Evolutionary conservation across 2,329 filamentous ascomycete genomes (phyloP), one percentile per base, ranked within the genome.

Genomic region (Sporothrix pseudoabietina): DNA sequence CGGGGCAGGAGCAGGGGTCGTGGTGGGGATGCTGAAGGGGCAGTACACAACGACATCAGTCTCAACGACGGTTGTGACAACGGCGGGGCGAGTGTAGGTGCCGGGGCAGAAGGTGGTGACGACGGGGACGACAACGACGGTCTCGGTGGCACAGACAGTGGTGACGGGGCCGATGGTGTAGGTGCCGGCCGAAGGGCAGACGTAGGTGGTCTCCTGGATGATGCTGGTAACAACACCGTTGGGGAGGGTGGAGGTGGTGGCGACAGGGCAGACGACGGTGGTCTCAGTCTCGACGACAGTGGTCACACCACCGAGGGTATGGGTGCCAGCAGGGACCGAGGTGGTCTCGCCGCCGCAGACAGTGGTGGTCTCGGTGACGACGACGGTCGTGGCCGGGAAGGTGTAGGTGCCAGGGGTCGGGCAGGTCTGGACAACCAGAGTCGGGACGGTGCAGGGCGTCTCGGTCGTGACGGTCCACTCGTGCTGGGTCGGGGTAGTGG

Each of bases 131-230:
- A 89, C 87, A 73, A 91, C 83, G 76, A 86, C 84, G 69, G 85
- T 86, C 74, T 85, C 85, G 77, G 84, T 82, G 74, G 79, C 80
- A 73, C 85, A 82, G 77, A 89, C 85, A 47, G 84, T 85, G 77
- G 89, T 91, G 80, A 86, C 86, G 73, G 91, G 89, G 77, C 86
- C 89, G 78, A 94, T 90, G 80, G 90, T 93, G 87, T 93, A 94
- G 73, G 90, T 93, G 81, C 92, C 92, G 52, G 73, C 85, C 69
- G 85, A 85, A 16, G 76, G 76, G 75, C 75, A 76, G 63, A 76
- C 70, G 26, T 74, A 74, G 32, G 70, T 69, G 26, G 71, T 72
- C 55, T 63, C 44, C 70, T 65, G 16, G 5, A 74, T 57, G 71
- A 72, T 92, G 81, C 92, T 92, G 78, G 91, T 74, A 10, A 88